Base-by-base conservation (phyloP, 768 basidiomycete species). In the Wakefieldia striispora region DNA sequence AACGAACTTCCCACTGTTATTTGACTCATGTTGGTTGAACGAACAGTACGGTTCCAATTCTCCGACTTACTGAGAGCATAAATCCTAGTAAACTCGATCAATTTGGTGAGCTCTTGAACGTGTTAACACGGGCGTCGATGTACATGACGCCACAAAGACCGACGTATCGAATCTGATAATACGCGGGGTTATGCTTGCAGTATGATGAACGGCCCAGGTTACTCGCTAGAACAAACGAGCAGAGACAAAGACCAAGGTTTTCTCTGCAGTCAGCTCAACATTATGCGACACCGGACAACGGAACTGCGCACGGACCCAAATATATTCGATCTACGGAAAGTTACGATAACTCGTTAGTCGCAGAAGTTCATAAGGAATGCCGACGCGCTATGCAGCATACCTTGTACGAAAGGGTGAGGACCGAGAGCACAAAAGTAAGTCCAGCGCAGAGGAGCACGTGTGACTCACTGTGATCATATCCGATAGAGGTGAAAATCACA, bases 81-180 rank as follows among this genome's bases (percentile, higher is more conserved):
- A 3, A 43, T 34, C 33, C 42, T 43, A 8, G 34, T 35, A 43
- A 16, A 43, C 33, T 14, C 5, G 14, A n/a, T n/a, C 21, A 21
- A 14, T 10, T 0, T 10, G 38, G 10, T 50, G 8, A 48, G 42
- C 20, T n/a, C 21, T 40, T 10, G 7, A 3, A 6, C 10, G 9
- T 19, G n/a, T 8, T 39, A 8, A 13, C 16, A 29, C 21, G 29
- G 13, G 24, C 20, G 2, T 16, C 4, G 20, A 36, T 48, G n/a
- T 29, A 59, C 57, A 34, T n/a, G 19, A 43, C 24, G 6, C 11
- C 12, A 9, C 40, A 51, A 19, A 51, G 49, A 12, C 58, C 53
- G 6, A 13, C 20, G 20, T 60, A 60, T 17, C 58, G 58, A 17
- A 41, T 23, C 58, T 59, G 27, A 14, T 33, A 16, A 17, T 6